phyloP scores from a whole-genome alignment of 1,284 basidiomycete genomes.

The Inonotus obliquus region DNA sequence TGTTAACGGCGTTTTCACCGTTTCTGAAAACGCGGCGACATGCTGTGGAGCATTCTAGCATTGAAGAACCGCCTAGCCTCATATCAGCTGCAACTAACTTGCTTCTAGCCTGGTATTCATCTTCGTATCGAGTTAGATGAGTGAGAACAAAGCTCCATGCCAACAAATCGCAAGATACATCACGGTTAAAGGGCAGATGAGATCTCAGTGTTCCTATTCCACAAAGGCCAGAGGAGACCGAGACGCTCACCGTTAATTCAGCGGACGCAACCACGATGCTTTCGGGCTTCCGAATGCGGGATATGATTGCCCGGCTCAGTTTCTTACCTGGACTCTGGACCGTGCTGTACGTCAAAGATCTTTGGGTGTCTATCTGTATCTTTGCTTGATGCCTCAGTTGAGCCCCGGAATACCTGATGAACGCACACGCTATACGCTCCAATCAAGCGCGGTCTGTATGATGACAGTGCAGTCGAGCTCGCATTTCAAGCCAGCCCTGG shows the following conservation, averaged over 20 bases:
- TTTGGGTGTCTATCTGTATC: not conserved
- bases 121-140: too few relatives aligned
- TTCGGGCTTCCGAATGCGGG: not conserved
- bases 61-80: too few relatives aligned
- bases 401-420: not conserved
- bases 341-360: not conserved
- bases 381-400: not conserved
- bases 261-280: not conserved
- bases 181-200: not conserved
- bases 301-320: not conserved
- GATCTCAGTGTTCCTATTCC: not conserved
- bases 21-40: not conserved
- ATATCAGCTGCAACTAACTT: too few relatives aligned
- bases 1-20: not conserved
- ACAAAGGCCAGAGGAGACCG: not conserved
- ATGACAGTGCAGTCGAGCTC: too few relatives aligned
- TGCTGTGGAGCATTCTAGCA: too few relatives aligned
- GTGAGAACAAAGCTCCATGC: not conserved
- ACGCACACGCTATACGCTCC: not conserved
- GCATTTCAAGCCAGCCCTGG: too few relatives aligned
- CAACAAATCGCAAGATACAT: not conserved
- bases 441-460: not conserved
- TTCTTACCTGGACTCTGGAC: not conserved
- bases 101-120: not conserved
- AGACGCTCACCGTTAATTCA: not conserved